These are phyloP conservation scores for Balansia obtecta DNA, from an alignment of 2,329 filamentous ascomycete species.

Conservation along the genomic window DNA sequence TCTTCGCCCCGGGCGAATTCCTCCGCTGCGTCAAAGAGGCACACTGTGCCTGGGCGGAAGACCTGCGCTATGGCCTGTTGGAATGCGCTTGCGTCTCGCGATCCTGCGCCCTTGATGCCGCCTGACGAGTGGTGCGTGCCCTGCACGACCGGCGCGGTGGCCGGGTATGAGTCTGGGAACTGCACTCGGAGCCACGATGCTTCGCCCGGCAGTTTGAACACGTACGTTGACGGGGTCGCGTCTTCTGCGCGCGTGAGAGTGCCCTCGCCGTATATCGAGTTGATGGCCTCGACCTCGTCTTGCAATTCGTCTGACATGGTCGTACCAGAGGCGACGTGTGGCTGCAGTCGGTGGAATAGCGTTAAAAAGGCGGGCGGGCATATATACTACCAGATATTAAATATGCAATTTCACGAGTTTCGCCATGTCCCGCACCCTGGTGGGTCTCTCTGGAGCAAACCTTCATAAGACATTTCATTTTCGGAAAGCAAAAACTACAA, in stretches of 20 bases:
- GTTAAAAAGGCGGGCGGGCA: too few species aligned
- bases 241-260: slow-evolving; percentile 38
- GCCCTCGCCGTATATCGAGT: slow-evolving; percentile 68
- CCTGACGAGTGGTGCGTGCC: slow-evolving; percentile 75
- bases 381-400: not conserved
- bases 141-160: slow-evolving; percentile 57
- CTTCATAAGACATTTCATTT: not conserved
- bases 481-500: not conserved
- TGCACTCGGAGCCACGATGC: slow-evolving; percentile 47
- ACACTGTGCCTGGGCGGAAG: slow-evolving; percentile 65
- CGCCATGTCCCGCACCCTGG: not conserved
- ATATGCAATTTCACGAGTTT: not conserved
- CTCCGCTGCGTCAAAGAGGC: slow-evolving; percentile 84
- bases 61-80: slow-evolving; percentile 52
- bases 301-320: slow-evolving; percentile 46
- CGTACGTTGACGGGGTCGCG: slow-evolving; percentile 27
- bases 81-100: slow-evolving; percentile 55
- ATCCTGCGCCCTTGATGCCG: slow-evolving; percentile 58
- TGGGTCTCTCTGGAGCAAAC: not conserved
- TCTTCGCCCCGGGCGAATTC: slow-evolving; percentile 42
- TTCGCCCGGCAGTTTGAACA: slow-evolving; percentile 55
- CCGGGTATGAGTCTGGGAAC: slow-evolving; percentile 66
- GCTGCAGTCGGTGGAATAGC: too few species aligned
- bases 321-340: not conserved
- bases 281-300: slow-evolving; percentile 71